phyloP scores from a whole-genome alignment of 352 stramenopile species.

The Phytopythium mirpurense region DNA sequence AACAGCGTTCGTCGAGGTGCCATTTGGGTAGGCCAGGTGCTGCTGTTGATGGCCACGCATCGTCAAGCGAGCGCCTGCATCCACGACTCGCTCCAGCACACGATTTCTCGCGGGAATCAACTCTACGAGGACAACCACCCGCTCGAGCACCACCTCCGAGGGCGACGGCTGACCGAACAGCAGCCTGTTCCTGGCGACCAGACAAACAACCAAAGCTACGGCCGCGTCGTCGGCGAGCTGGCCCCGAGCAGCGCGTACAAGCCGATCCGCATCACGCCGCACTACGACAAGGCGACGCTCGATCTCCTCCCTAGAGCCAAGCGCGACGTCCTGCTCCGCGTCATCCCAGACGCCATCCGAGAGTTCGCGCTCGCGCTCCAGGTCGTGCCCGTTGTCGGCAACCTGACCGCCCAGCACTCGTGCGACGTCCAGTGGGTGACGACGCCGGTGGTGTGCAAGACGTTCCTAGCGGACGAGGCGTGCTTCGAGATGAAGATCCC shows the following conservation, averaged over 20 bases:
- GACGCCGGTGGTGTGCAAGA: conserved; percentile 50
- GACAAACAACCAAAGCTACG: conserved; percentile 33
- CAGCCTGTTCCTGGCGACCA: conserved; percentile 8
- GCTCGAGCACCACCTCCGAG: conserved; percentile 11
- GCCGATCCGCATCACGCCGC: conserved; percentile 66
- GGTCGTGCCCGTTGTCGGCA: conserved; percentile 61
- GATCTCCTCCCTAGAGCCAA: conserved; percentile 32
- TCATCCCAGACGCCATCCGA: conserved; percentile 63
- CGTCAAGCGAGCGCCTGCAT: conserved; percentile 13
- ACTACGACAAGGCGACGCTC: conserved; percentile 60
- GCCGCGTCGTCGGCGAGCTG: conserved; percentile 23
- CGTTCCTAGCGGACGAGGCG: conserved; percentile 36
- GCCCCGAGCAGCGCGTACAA: conserved; percentile 24
- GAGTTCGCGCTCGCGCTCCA: conserved; percentile 45
- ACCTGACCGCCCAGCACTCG: conserved; percentile 50
- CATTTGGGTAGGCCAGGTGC: neutral
- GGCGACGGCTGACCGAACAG: conserved; percentile 1
- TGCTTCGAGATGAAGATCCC: conserved; percentile 79
- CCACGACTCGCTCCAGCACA: conserved; percentile 24
- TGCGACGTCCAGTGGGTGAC: conserved; percentile 57
- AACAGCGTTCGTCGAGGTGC: neutral
- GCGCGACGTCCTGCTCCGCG: conserved; percentile 35
- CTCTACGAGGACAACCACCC: conserved; percentile 22
- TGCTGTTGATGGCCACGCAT: neutral
- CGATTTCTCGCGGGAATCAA: conserved; percentile 15